Conservation (phyloP, 306 rosid genomes). For the Malus domestica region ASM211411v1 NC_041803.1:951001-951500, state of each 20-base stretch:
- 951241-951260: conserved; percentile 22
- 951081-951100: conserved; percentile 17
- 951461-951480: conserved; percentile 4
- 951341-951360: conserved; percentile 17
- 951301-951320: conserved; percentile 14
- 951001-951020: conserved; percentile 13
- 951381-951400: conserved; percentile 8
- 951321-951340: conserved; percentile 18
- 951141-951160: conserved; percentile 34
- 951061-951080: conserved; percentile 21
- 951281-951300: conserved; percentile 32
- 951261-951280: conserved; percentile 30
- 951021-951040: conserved; percentile 14
- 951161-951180: conserved; percentile 27
- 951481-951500: conserved; percentile 2
- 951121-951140: conserved; percentile 20
- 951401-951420: conserved; percentile 13
- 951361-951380: conserved; percentile 16
- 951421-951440: neutral
- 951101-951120: conserved; percentile 26
- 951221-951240: conserved; percentile 39
- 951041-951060: conserved; percentile 7
- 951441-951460: conserved; percentile 2
- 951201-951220: conserved; percentile 48
- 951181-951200: conserved; percentile 48